Conservation (phyloP, 805 yeast species). For the Komagataella populi region DNA sequence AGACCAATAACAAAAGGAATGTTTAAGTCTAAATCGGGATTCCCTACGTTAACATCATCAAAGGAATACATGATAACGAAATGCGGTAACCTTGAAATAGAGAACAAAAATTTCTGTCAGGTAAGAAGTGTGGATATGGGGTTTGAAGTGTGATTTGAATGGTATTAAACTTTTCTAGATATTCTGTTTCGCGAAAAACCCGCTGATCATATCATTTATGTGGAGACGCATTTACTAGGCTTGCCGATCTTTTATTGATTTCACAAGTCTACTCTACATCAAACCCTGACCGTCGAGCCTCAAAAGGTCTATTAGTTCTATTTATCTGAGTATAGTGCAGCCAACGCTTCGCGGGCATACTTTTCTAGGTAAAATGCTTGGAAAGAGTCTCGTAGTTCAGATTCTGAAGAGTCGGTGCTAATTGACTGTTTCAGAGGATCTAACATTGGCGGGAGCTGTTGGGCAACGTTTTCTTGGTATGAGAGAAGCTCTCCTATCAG, state of each 20-base stretch:
- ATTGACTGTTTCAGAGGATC: background rate
- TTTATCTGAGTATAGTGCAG: background rate
- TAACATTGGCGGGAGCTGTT: background rate
- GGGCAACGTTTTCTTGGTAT: background rate
- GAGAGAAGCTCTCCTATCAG: background rate
- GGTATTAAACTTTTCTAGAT: background rate
- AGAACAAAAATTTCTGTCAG: background rate
- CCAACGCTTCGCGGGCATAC: background rate
- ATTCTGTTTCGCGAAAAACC: background rate
- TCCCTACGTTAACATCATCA: background rate
- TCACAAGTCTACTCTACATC: too few species aligned
- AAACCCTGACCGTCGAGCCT: too few species aligned
- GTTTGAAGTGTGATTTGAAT: background rate
- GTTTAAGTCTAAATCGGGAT: conserved; percentile 5
- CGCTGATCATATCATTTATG: background rate
- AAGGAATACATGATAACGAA: background rate
- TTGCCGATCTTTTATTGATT: background rate
- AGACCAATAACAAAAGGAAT: conserved; percentile 8
- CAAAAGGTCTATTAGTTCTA: background rate
- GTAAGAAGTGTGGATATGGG: background rate
- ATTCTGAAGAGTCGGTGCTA: background rate
- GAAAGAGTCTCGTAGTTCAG: background rate
- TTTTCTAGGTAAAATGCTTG: background rate
- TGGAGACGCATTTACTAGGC: background rate
- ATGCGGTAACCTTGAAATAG: background rate